These are phyloP conservation scores for Poa annua DNA, from an alignment of 176 grass and related monocot species.

Conservation along the genomic window DNA sequence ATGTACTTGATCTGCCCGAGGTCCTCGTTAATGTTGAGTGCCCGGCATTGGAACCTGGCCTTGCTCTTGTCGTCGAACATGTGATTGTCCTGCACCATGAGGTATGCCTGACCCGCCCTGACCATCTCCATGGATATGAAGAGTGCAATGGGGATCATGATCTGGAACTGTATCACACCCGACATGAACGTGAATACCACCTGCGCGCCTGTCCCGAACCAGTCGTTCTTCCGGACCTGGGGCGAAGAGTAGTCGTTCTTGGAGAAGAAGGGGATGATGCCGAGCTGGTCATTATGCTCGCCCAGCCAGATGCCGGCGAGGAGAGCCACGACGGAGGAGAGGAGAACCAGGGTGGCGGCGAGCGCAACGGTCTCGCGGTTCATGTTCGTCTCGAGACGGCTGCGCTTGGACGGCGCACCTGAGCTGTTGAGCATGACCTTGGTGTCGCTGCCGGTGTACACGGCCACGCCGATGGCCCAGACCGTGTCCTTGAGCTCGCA, in stretches of 20 bases:
- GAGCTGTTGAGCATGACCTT: constrained; percentile 98
- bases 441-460: constrained; percentile 89
- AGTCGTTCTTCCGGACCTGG: constrained; percentile 51
- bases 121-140: constrained; percentile 98
- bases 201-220: constrained; percentile 68
- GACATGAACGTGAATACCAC: constrained; percentile 82
- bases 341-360: constrained; percentile 40
- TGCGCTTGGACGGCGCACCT: constrained; percentile 88
- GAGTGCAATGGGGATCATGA: constrained; percentile 84
- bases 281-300: constrained; percentile 51
- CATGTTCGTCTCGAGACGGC: constrained; percentile 78
- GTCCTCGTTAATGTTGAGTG: constrained; percentile 99
- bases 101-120: constrained; percentile 78
- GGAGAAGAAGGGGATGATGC: constrained; percentile 60
- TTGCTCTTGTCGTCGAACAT: constrained; percentile 67
- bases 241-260: constrained; percentile 47
- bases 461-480: constrained; percentile 73
- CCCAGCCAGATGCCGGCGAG: constrained; percentile 76
- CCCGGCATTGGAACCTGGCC: constrained; percentile 83
- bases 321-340: constrained; percentile 64
- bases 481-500: constrained; percentile 93
- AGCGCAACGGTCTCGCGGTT: constrained; percentile 78
- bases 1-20: constrained; percentile 94
- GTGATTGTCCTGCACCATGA: constrained; percentile 78
- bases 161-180: constrained; percentile 80